These are phyloP conservation scores for Nissolia schottii DNA, from an alignment of 306 rosid genomes.

Conservation along the genomic window DNA sequence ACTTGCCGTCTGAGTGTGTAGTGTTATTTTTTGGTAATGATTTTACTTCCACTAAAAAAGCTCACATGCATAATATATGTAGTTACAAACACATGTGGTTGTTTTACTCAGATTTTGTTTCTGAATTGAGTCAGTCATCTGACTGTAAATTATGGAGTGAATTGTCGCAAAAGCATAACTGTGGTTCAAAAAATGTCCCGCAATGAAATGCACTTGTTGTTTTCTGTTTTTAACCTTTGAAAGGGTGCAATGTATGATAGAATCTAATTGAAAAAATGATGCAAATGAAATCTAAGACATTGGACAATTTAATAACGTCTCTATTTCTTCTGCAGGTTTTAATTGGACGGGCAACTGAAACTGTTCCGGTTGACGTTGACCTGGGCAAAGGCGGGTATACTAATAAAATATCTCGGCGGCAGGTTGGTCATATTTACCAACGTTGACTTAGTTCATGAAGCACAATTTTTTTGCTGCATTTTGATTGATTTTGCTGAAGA, in stretches of 20 bases:
- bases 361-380: conserved; percentile 77
- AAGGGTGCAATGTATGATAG: not conserved
- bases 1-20: not conserved
- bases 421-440: conserved; percentile 49
- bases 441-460: not conserved
- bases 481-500: not conserved
- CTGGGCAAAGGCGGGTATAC: conserved; percentile 69
- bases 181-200: conserved; percentile 1
- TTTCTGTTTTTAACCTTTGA: not conserved
- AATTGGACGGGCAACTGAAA: conserved; percentile 82
- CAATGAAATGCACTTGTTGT: not conserved
- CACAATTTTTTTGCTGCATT: conserved; percentile 12
- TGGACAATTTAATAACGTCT: conserved; percentile 6
- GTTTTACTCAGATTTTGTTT: conserved; percentile 17
- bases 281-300: conserved; percentile 1
- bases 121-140: not conserved
- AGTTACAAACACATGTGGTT: not conserved
- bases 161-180: conserved; percentile 6
- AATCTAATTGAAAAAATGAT: conserved; percentile 14
- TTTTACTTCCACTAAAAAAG: not conserved
- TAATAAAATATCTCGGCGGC: conserved; percentile 81
- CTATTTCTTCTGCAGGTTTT: conserved; percentile 54
- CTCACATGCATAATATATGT: not conserved
- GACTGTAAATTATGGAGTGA: conserved; percentile 16
- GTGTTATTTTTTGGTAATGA: not conserved